Evolutionary conservation across 345 rosid species (phyloP), one percentile per base, ranked within the genome.

Genomic region (Bretschneidera sinensis): DNA sequence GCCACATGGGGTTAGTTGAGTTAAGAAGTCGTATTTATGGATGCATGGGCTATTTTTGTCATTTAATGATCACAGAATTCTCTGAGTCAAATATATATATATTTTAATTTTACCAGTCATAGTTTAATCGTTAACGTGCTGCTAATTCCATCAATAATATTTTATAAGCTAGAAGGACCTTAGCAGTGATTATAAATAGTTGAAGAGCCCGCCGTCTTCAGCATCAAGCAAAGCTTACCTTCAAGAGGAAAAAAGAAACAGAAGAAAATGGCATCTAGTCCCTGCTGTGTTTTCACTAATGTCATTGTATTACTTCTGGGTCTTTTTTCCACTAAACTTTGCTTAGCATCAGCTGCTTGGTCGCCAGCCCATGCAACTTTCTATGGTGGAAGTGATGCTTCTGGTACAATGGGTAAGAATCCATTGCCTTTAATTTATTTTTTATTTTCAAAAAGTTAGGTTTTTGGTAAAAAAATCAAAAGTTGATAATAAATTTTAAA

Each of bases 361-460:
- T 48, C 56, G 43, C 24, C 23, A 51, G 89, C 89, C 54, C 81
- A 84, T 64, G 86, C 84, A 17, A 84, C 89, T 48, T 81, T 84
- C 78, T 81, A 84, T 53, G 89, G 89, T 8, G 89, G 82, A 24
- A 71, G 77, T 55, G 86, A 84, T 69, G 86, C 84, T 57, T 72
- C 85, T 16, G 89, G 83, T 22, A 79, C 89, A 56, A 81, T 83
- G 82, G 86, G 89, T 84, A 43, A 64, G 71, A 39, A 21, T 59
- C 47, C 0, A 47, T 43, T 39, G 39, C 11, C 0, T 5, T 43
- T 25, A n/a, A n/a, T n/a, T n/a, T n/a, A n/a, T n/a, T n/a, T n/a
- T n/a, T n/a, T n/a, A n/a, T n/a, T n/a, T n/a, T n/a, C n/a, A n/a
- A n/a, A n/a, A n/a, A n/a, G n/a, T n/a, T n/a, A n/a, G n/a, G n/a